Conservation (phyloP, 352 stramenopile species). For the Hyaloperonospora brassicae region DNA sequence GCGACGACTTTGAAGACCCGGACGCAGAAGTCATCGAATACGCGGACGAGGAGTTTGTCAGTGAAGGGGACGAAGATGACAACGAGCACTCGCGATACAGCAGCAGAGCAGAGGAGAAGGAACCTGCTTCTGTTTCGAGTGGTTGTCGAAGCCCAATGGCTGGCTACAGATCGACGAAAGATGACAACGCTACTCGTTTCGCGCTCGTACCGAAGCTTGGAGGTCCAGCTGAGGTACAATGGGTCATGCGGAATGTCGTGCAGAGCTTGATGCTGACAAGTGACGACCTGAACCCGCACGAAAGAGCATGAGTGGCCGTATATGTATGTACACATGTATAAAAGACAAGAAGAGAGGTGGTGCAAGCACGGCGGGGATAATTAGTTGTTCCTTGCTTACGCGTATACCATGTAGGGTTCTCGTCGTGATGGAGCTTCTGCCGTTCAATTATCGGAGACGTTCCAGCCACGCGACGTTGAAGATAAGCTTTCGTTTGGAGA, state of each 20-base stretch:
- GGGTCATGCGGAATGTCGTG: conserved; percentile 52
- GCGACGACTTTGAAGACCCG: conserved; percentile 72
- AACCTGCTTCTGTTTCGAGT: conserved; percentile 5
- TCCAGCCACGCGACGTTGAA: conserved; percentile 11
- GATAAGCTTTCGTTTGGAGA: conserved; percentile 42
- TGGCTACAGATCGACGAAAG: conserved; percentile 4
- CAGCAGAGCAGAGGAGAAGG: conserved; percentile 6
- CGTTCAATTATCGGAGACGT: conserved; percentile 2
- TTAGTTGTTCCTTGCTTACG: conserved; percentile 11
- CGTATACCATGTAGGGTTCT: conserved; percentile 8
- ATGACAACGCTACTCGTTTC: conserved; percentile 7
- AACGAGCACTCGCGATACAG: not conserved
- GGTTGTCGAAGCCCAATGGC: conserved; percentile 3
- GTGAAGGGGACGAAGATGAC: conserved; percentile 27
- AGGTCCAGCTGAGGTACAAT: conserved; percentile 50
- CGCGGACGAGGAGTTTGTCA: conserved; percentile 51
- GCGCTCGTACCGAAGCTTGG: conserved; percentile 19
- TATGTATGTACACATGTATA: not conserved
- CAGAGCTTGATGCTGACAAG: conserved; percentile 15
- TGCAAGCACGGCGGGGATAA: conserved; percentile 12
- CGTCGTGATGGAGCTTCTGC: conserved; percentile 5
- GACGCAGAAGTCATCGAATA: conserved; percentile 79
- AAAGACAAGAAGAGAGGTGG: not conserved
- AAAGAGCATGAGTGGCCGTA: conserved; percentile 10
- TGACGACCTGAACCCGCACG: conserved; percentile 18